Percentiles rank a stretch among this genome's conserved stretches.
Evolutionary conservation across 352 stramenopile species (phyloP).

Genomic region (Phytopythium aichiense): DNA sequence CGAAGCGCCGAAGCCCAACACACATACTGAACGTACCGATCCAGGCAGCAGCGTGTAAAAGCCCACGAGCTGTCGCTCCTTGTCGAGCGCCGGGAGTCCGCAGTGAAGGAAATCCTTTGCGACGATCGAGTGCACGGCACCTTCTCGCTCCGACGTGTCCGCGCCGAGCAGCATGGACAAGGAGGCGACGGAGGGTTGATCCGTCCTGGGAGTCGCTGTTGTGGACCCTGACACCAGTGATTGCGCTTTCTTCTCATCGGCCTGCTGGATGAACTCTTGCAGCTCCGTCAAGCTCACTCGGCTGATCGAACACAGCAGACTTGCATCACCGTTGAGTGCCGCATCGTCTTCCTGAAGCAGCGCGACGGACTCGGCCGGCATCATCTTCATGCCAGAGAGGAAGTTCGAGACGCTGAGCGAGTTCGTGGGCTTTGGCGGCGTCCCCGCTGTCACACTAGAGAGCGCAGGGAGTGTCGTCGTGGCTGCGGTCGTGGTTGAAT

Average conservation of each 20-base stretch:
- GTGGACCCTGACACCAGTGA: not conserved
- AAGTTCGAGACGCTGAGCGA: conserved; percentile 53
- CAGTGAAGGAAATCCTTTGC: conserved; percentile 53
- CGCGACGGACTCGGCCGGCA: conserved; percentile 39
- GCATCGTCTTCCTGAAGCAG: conserved; percentile 62
- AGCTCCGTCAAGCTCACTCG: conserved; percentile 50
- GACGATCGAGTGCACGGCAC: conserved; percentile 32
- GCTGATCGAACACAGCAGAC: conserved; percentile 47
- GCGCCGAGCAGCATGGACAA: conserved; percentile 31
- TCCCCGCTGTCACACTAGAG: not conserved
- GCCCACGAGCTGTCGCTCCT: conserved; percentile 33
- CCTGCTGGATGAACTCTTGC: conserved; percentile 10
- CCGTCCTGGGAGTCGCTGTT: not conserved
- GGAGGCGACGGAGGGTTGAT: conserved; percentile 8
- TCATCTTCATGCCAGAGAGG: conserved; percentile 41
- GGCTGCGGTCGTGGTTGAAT: not conserved
- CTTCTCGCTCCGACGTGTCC: conserved; percentile 17
- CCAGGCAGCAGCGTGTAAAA: conserved; percentile 43
- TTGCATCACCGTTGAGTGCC: conserved; percentile 49
- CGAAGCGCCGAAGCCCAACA: too few relatives aligned
- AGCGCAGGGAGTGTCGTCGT: not conserved
- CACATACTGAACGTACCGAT: not conserved
- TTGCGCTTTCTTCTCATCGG: not conserved
- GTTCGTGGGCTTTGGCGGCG: not conserved
- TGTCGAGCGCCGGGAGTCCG: conserved; percentile 57